Base-by-base conservation (phyloP, 1,139 yeast species). In the Suhomyces bribrorum region DNA sequence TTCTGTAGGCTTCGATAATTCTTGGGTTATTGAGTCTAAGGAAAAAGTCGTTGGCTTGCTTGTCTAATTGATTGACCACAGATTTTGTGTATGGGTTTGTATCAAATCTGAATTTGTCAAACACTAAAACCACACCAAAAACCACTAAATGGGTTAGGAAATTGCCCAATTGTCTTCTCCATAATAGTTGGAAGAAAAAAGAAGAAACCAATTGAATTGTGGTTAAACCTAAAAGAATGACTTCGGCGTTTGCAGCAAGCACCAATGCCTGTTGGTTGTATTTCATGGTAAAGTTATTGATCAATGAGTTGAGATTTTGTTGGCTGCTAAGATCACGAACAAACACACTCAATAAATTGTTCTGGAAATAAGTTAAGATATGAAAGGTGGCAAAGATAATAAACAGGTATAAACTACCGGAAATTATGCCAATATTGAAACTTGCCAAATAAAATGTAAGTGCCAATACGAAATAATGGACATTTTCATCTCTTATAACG, bases 321-420 rank as follows among this genome's bases (percentile, higher is more conserved):
- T 50, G 53, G 8, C 46, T 32, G 14, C 42, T 29, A 31, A 47
- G 32, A 26, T 34, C 41, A 3, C 49, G 45, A 12, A 49, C 41
- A 15, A 43, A 29, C 11, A 49, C 31, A 5, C 48, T 16, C 36
- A 50, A 41, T 34, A 50, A 43, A 42, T 50, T 43, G 47, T 46
- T 46, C 29, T 69, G 74, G 54, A 77, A 69, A 57, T 80, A 81
- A 26, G 70, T 66, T 44, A 79, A 57, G 16, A 73, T 61, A 58
- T 81, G 86, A 64, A 81, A 81, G 3, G 75, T 45, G 1, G 83
- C 76, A 56, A 72, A 81, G n/a, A 80, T 73, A 4, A 69, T 64
- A 44, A 77, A 80, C 20, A 84, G 74, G 51, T 75, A 75, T 31
- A 77, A 61, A 7, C 69, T 58, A n/a, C 73, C 72, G 7, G 61